Conservation (phyloP, 176 grass and related monocot species). For the Hsuehochloa calcarea region DNA sequence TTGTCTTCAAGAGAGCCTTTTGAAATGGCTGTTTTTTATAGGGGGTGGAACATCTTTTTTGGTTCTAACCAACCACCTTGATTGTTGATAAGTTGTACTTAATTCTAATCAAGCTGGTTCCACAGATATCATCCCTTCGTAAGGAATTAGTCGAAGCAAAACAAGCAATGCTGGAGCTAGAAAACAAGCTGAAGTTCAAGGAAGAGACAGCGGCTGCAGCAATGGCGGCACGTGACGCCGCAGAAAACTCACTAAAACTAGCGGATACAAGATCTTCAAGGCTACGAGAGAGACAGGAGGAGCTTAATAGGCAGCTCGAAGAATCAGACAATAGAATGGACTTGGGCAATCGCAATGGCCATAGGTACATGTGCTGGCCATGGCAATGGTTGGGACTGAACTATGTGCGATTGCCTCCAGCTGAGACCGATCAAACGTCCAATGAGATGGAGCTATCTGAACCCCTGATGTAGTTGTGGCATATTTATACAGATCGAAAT, state of each 20-base stretch:
- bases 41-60: background rate
- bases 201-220: slow-evolving; percentile 81
- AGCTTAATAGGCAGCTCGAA: slow-evolving; percentile 75
- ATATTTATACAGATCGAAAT: slow-evolving; percentile 30
- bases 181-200: slow-evolving; percentile 98
- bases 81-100: background rate
- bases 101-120: background rate
- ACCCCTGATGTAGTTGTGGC: slow-evolving; percentile 58
- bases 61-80: background rate
- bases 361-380: slow-evolving; percentile 91
- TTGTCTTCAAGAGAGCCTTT: background rate
- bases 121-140: slow-evolving; percentile 65
- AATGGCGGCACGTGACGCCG: slow-evolving; percentile 75
- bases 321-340: slow-evolving; percentile 53
- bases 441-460: slow-evolving; percentile 96
- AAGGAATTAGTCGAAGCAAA: slow-evolving; percentile 87
- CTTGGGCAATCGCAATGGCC: slow-evolving; percentile 28
- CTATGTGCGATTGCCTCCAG: slow-evolving; percentile 49
- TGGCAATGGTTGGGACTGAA: slow-evolving; percentile 97
- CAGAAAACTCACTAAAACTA: slow-evolving; percentile 85
- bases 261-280: slow-evolving; percentile 67
- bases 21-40: background rate
- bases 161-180: slow-evolving; percentile 64
- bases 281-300: slow-evolving; percentile 76
- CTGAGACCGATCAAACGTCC: slow-evolving; percentile 38